Conservation (phyloP, 164 flowering plant species). For the Euptelea pleiosperma region DNA sequence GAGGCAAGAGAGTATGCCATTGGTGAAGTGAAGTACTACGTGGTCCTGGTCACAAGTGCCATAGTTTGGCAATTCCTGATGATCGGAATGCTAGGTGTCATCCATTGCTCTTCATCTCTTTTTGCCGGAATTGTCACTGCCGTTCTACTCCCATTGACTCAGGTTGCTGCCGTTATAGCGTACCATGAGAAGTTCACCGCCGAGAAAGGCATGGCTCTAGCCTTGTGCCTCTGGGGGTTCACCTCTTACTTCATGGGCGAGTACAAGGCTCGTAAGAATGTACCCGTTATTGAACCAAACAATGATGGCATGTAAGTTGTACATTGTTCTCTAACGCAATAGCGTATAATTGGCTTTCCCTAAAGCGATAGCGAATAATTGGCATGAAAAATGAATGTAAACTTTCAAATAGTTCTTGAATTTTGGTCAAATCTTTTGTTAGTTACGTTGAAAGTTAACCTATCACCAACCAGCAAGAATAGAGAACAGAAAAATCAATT, state of each 20-base stretch:
- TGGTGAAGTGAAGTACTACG: slow-evolving; percentile 44
- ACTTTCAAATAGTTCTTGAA: no score
- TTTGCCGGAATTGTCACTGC: slow-evolving; percentile 44
- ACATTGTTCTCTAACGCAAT: no score
- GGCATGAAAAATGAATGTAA: no score
- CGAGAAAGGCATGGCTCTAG: slow-evolving; percentile 23
- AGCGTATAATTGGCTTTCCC: no score
- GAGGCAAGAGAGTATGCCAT: slow-evolving; percentile 46
- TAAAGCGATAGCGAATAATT: no score
- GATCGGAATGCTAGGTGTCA: slow-evolving; percentile 51
- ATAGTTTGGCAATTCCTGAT: slow-evolving; percentile 48
- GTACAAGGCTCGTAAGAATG: background rate
- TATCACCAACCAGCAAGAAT: no score
- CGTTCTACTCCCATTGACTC: slow-evolving; percentile 42
- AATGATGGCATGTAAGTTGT: no score
- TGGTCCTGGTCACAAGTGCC: slow-evolving; percentile 31
- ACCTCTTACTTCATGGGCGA: slow-evolving; percentile 21
- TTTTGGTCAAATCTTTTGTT: no score
- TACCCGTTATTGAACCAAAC: background rate
- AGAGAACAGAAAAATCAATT: no score
- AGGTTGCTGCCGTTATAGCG: slow-evolving; percentile 35
- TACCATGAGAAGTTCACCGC: slow-evolving; percentile 21
- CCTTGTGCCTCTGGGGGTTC: slow-evolving; percentile 25
- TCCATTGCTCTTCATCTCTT: slow-evolving; percentile 49
- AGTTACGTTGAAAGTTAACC: no score